Evolutionary conservation across 2,329 filamentous ascomycete species (phyloP).

Genomic region (Emergomyces pasteurianus): DNA sequence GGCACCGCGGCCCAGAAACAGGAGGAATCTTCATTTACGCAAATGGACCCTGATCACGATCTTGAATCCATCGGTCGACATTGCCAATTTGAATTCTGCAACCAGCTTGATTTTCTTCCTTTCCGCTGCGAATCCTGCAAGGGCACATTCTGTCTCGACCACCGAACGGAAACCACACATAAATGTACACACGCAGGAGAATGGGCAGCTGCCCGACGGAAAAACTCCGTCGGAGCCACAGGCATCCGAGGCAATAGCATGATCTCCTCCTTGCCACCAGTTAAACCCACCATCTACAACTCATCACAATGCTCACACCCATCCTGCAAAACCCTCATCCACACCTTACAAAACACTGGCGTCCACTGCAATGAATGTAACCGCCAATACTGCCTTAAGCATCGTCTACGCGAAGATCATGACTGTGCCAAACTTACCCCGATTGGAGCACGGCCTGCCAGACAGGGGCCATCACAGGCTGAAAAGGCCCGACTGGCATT

Average conservation of each 20-base stretch:
- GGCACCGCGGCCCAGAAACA: neutral
- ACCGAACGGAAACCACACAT: constrained; percentile 77
- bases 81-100: constrained; percentile 85
- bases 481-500: constrained; percentile 65
- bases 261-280: constrained; percentile 19
- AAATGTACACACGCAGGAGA: constrained; percentile 50
- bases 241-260: constrained; percentile 16
- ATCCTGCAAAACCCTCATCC: constrained; percentile 41
- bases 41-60: constrained; percentile 49
- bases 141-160: constrained; percentile 80
- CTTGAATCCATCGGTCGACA: constrained; percentile 77
- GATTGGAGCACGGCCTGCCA: constrained; percentile 39
- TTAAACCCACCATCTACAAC: constrained; percentile 45
- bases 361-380: constrained; percentile 40
- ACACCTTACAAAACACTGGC: constrained; percentile 39
- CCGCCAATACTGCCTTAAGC: constrained; percentile 39
- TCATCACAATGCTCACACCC: constrained; percentile 40
- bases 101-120: constrained; percentile 89
- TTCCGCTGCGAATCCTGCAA: constrained; percentile 86
- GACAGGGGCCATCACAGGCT: constrained; percentile 32
- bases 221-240: constrained; percentile 17
- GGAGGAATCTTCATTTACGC: constrained; percentile 20
- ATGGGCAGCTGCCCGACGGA: constrained; percentile 43
- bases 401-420: constrained; percentile 55
- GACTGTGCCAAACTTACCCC: constrained; percentile 65